Evolutionary conservation across 75 land plant species (phyloP).

Genomic region (Picea sitchensis): DNA sequence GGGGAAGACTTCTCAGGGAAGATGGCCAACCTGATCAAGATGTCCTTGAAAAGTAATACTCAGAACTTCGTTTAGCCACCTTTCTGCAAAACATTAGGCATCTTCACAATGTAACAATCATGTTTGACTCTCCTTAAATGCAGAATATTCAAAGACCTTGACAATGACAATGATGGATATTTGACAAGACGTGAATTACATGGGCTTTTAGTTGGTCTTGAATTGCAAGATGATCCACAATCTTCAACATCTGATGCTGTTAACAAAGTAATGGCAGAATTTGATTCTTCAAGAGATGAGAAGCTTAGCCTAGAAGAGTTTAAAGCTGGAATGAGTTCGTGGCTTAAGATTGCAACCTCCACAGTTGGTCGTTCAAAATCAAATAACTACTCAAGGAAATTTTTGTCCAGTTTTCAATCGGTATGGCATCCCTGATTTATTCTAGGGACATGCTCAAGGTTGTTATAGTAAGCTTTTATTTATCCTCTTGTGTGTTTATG

Average conservation of each 20-base stretch:
- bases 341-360: conserved; percentile 25
- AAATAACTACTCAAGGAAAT: conserved; percentile 13
- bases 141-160: conserved; percentile 54
- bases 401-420: conserved; percentile 12
- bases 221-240: conserved; percentile 23
- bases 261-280: conserved; percentile 25
- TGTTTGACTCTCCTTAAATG: not conserved
- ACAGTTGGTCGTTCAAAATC: conserved; percentile 9
- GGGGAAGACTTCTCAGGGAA: conserved; percentile 33
- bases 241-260: conserved; percentile 15
- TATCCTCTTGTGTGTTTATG: not conserved
- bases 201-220: conserved; percentile 39
- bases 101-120: not conserved
- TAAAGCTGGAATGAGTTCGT: conserved; percentile 33
- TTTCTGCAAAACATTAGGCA: not conserved
- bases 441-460: not conserved
- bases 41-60: conserved; percentile 24
- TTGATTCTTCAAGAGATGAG: conserved; percentile 23
- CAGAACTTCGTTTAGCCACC: not conserved
- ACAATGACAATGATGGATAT: conserved; percentile 21
- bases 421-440: conserved; percentile 15
- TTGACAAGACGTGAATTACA: conserved; percentile 33
- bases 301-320: conserved; percentile 36
- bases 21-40: conserved; percentile 33
- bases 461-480: not conserved